Evolutionary conservation across 257 asterid species (phyloP).

Genomic region (Nicotiana noctiflora): DNA sequence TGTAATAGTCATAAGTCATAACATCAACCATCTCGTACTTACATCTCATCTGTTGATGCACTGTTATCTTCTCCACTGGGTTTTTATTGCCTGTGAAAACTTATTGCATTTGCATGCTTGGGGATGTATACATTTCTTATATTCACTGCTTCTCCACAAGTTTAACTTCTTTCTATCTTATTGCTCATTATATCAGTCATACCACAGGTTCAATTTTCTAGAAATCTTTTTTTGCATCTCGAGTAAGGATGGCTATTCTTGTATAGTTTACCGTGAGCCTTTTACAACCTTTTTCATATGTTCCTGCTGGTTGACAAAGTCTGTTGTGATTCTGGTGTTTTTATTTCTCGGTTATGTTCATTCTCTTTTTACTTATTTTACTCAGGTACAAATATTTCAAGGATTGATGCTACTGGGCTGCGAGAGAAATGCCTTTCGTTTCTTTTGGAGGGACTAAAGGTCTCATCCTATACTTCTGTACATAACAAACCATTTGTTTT

Average conservation of each 20-base stretch:
- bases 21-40: background rate
- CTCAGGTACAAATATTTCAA: slow-evolving; percentile 75
- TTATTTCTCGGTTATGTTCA: slow-evolving; percentile 2
- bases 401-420: slow-evolving; percentile 65
- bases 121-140: background rate
- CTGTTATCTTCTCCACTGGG: background rate
- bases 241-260: slow-evolving; percentile 5
- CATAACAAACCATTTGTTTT: background rate
- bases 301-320: background rate
- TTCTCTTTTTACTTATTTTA: slow-evolving; percentile 12
- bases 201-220: background rate
- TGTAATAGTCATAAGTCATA: background rate
- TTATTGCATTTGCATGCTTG: background rate
- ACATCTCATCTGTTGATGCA: background rate
- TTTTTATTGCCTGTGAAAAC: background rate
- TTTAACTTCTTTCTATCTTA: background rate
- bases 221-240: background rate
- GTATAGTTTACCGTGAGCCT: background rate
- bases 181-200: background rate
- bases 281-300: background rate
- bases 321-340: background rate
- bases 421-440: slow-evolving; percentile 58
- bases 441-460: slow-evolving; percentile 69
- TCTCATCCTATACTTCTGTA: slow-evolving; percentile 18
- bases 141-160: background rate